Base-by-base conservation (phyloP, 2,329 filamentous ascomycete genomes). In the Monosporascus cannonballus region DNA sequence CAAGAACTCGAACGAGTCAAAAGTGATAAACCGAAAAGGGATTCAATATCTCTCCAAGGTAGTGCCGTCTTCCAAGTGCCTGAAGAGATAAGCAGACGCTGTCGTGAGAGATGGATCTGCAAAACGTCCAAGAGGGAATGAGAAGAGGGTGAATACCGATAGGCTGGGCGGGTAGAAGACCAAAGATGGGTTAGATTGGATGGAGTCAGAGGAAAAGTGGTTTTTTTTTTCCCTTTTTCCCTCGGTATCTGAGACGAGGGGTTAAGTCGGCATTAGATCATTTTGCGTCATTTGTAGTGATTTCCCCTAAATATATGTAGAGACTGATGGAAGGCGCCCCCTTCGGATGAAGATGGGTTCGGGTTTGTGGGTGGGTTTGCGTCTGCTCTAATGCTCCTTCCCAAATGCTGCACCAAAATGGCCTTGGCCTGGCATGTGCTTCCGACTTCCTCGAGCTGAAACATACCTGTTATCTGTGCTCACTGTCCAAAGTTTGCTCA, bases 21-120 rank as follows among this genome's bases (percentile, higher is more conserved):
- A 46, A 46, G 42, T 17, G 14, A 4, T 30, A 47, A 39, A 22
- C 44, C 20, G 50, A 36, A 24, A 34, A n/a, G 38, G 41, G 42
- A 49, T 51, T 51, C 46, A 57, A 56, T 52, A 45, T 48, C 49
- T 48, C 50, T 52, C 56, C 53, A 55, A 59, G 44, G 38, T 48
- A 53, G 49, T 42, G 18, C 42, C 44, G 49, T 53, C 49, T 51
- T 48, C 48, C 51, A 57, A 53, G 38, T 51, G 48, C 30, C 37
- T 51, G 47, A 46, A 30, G 52, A 49, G 44, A 51, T 44, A 49
- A 46, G 6, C 24, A 39, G 4, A 45, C 39, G 49, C 25, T 39
- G 24, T 25, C 14, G 24, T 46, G 25, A 54, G 34, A 36, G 44
- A 48, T 54, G 46, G 49, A 55, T 57, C 56, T 42, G 54, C 54